phyloP scores from a whole-genome alignment of 371 early-diverging fungal species.

The Lichtheimia corymbifera region DNA sequence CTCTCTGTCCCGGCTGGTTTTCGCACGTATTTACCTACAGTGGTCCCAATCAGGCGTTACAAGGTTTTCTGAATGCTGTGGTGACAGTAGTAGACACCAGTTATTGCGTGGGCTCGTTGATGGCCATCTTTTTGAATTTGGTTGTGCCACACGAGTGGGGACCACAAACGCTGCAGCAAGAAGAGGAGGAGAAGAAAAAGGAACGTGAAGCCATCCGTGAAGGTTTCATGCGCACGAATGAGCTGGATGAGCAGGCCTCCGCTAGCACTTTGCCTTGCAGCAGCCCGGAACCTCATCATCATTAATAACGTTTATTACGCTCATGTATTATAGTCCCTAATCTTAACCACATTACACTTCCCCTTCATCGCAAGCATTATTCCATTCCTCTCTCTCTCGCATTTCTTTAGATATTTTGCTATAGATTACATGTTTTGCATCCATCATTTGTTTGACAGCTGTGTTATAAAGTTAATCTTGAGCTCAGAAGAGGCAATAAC shows the following conservation, averaged over 20 bases:
- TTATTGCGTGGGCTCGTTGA: conserved; percentile 54
- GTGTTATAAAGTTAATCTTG: no score
- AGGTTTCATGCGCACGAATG: conserved; percentile 28
- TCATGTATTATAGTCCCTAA: no score
- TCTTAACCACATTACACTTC: no score
- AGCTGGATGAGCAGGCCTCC: conserved; percentile 15
- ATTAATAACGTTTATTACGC: no score
- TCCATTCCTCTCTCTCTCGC: no score
- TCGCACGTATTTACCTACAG: conserved; percentile 56
- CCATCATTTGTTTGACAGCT: no score
- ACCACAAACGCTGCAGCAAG: conserved; percentile 33
- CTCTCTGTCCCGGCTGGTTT: conserved; percentile 50
- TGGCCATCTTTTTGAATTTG: conserved; percentile 55
- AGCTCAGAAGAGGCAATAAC: no score
- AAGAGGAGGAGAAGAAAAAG: conserved; percentile 26
- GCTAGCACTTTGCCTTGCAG: neutral
- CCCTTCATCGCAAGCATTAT: no score
- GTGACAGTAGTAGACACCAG: conserved; percentile 60
- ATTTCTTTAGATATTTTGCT: no score
- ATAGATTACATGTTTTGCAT: no score
- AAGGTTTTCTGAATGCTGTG: conserved; percentile 56
- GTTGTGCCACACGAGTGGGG: conserved; percentile 49
- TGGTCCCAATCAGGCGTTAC: conserved; percentile 48
- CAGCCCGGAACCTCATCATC: neutral
- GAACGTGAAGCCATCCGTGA: conserved; percentile 41